Base-by-base conservation (phyloP, 805 yeast species). In the Zygosaccharomyces rouxii region DNA sequence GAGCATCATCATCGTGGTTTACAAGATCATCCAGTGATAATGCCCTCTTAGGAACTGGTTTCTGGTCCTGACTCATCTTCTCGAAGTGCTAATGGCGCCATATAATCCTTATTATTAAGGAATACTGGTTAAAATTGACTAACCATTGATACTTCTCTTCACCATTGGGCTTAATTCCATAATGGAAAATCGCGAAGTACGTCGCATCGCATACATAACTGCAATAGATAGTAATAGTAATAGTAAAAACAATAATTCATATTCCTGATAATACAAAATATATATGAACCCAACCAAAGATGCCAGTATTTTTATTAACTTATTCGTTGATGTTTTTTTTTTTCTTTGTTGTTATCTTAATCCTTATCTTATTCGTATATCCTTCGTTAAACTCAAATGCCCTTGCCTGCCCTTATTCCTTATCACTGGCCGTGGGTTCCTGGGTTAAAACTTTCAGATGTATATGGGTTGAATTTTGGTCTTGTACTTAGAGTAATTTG, bases 381-480 rank as follows among this genome's bases (percentile, higher is more conserved):
- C 21, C 37, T 14, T 33, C 37, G 19, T 33, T 33, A 33, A 25
- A 25, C 28, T 25, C 28, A 9, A 33, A 33, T 33, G 37, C 37
- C 37, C 37, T 33, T 33, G 37, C 7, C 19, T 33, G 37, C 21
- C 37, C 37, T 14, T 7, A 33, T 7, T 7, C 37, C 14, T 41
- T 33, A 41, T 21, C 25, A 21, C 14, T 41, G 44, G 44, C 33
- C 18, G 35, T 41, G 35, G 29, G 44, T 29, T 43, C 68, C 63
- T 38, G 88, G 87, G 29, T 81, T 77, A 58, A 82, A 82, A 21
- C 81, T 75, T 39, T 78, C 68, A 1, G 86, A 81, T 2, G 86
- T 81, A 60, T 82, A 81, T 4, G 88, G 87, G 61, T 83, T 82
- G 68, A 81, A 83, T 62, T 76, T 80, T 58, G 75, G 76, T 51